Conservation (phyloP, 345 rosid species). For the Corchorus capsularis region DNA sequence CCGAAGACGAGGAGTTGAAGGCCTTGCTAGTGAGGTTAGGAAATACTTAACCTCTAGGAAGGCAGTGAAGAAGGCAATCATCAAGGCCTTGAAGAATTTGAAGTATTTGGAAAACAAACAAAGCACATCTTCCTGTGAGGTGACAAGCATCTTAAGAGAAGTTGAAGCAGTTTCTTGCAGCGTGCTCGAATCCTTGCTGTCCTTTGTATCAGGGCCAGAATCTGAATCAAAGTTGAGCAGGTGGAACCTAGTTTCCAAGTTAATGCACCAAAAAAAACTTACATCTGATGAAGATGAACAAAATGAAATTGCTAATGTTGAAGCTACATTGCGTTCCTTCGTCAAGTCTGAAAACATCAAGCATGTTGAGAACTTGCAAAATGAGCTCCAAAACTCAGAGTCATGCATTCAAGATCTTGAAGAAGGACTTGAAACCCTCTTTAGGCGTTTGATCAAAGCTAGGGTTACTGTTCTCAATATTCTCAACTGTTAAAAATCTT, state of each 20-base stretch:
- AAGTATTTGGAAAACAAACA: conserved; percentile 24
- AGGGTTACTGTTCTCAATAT: conserved; percentile 38
- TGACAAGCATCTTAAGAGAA: conserved; percentile 26
- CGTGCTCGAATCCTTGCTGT: conserved; percentile 37
- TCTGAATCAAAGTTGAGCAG: conserved; percentile 21
- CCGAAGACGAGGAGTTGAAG: too few relatives aligned
- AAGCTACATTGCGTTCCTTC: background rate
- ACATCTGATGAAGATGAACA: conserved; percentile 25
- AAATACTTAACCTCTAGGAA: conserved; percentile 29
- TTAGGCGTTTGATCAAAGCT: conserved; percentile 34
- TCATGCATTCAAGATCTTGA: conserved; percentile 35
- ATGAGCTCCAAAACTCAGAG: conserved; percentile 27
- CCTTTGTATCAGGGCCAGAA: conserved; percentile 36
- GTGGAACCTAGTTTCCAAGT: conserved; percentile 39
- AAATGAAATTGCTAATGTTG: too few relatives aligned
- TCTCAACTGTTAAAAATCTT: background rate
- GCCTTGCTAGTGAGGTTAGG: too few relatives aligned
- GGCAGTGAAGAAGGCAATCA: conserved; percentile 40
- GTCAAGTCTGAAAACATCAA: conserved; percentile 16
- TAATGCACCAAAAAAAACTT: conserved; percentile 30
- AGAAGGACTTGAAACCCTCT: conserved; percentile 34
- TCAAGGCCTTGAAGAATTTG: conserved; percentile 34
- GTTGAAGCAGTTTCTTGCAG: conserved; percentile 29
- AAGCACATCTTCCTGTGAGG: background rate
- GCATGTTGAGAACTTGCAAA: conserved; percentile 17